phyloP scores from a whole-genome alignment of 495 filamentous ascomycete species.

The Neurospora sp. region DNA sequence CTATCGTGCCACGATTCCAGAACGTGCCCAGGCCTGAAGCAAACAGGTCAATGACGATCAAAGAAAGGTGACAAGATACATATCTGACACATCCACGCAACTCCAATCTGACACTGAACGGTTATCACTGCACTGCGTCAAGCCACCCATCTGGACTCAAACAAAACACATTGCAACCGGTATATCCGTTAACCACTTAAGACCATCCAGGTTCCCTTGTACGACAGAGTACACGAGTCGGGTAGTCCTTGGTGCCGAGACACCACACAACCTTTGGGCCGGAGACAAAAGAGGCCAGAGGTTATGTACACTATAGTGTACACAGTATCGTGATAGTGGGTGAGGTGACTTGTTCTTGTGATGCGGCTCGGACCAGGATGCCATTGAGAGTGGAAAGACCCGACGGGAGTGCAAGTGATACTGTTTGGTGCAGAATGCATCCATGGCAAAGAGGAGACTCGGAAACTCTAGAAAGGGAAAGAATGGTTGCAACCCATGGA shows the following conservation, averaged over 20 bases:
- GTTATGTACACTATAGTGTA: not conserved
- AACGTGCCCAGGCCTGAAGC: not conserved
- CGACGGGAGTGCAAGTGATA: not conserved
- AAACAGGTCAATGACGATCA: not conserved
- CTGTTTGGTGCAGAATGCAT: not conserved
- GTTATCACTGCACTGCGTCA: not conserved
- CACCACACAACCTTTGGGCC: not conserved
- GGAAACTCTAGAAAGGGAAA: not conserved
- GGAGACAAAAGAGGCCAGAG: not conserved
- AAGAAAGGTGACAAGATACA: not conserved
- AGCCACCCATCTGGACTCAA: not conserved
- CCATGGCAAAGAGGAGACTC: not conserved
- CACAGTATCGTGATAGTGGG: not conserved
- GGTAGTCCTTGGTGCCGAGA: not conserved
- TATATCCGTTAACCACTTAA: not conserved
- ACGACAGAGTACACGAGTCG: not conserved
- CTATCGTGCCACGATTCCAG: not conserved
- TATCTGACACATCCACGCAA: not conserved
- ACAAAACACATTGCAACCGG: not conserved
- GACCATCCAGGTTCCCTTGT: not conserved
- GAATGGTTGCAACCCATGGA: not conserved
- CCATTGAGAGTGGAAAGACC: not conserved
- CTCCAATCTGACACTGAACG: not conserved
- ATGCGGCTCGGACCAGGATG: not conserved
- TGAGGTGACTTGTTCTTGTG: not conserved